Evolutionary conservation across 2,329 filamentous ascomycete genomes (phyloP).

Genomic region (Spiromastix sp.): DNA sequence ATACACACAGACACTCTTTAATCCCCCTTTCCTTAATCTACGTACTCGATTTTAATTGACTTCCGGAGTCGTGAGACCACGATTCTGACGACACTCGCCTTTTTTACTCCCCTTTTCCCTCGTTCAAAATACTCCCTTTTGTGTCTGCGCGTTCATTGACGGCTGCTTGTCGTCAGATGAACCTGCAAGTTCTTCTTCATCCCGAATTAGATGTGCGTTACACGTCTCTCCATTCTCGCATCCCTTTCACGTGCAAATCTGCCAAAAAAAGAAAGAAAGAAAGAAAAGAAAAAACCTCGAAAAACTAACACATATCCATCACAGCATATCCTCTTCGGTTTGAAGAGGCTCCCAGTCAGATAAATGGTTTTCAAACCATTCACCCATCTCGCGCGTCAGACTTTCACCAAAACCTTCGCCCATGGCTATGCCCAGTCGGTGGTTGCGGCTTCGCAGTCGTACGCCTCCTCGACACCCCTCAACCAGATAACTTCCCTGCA

Average conservation of each 20-base stretch:
- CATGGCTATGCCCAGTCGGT: slow-evolving; percentile 98
- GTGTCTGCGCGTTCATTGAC: slow-evolving; percentile 83
- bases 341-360: slow-evolving; percentile 58
- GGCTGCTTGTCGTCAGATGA: slow-evolving; percentile 89
- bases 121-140: neutral
- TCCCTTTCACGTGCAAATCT: neutral
- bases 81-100: neutral
- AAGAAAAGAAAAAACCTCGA: too few relatives aligned
- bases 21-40: too few relatives aligned
- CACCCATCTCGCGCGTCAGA: slow-evolving; percentile 85
- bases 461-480: slow-evolving; percentile 54
- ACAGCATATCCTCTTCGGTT: slow-evolving; percentile 45
- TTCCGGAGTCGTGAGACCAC: too few relatives aligned
- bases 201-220: slow-evolving; percentile 54
- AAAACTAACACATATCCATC: slow-evolving; percentile 5
- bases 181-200: slow-evolving; percentile 67
- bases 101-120: neutral
- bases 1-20: too few relatives aligned
- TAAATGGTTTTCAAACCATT: slow-evolving; percentile 78
- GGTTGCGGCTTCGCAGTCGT: slow-evolving; percentile 83
- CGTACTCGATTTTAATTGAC: too few relatives aligned
- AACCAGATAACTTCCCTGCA: slow-evolving; percentile 42
- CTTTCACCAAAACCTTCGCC: slow-evolving; percentile 91
- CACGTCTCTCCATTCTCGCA: slow-evolving; percentile 1
- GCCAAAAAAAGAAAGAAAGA: too few relatives aligned